A percentile compares a stretch with the other conserved stretches of the same genome.
These are phyloP conservation scores for Ceratonia siliqua DNA, from an alignment of 306 rosid species.

Conservation along the genomic window DNA sequence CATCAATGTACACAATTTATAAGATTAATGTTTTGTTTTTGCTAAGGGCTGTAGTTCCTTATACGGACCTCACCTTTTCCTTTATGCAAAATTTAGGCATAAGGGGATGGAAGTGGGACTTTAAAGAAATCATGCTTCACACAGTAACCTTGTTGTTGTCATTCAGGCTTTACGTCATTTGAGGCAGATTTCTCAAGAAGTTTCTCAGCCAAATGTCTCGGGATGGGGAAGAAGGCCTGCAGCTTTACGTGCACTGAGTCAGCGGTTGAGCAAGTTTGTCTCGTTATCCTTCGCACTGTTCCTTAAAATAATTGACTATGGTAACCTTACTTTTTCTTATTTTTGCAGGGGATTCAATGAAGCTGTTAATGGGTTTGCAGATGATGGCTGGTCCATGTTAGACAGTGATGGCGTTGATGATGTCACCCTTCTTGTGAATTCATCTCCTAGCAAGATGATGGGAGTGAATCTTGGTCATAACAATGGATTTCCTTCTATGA, in stretches of 20 bases:
- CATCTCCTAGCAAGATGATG: conserved; percentile 89
- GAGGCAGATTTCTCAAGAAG: conserved; percentile 96
- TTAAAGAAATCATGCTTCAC: not conserved
- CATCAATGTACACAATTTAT: not conserved
- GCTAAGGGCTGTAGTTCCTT: not conserved
- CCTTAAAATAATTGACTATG: not conserved
- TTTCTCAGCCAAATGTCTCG: conserved; percentile 84
- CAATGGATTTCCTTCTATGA: conserved; percentile 75
- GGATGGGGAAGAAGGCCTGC: conserved; percentile 98
- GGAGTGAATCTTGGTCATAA: conserved; percentile 63
- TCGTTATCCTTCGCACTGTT: conserved; percentile 5
- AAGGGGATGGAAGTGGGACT: not conserved
- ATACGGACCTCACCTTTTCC: not conserved
- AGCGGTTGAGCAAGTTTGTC: conserved; percentile 79
- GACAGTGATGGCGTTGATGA: conserved; percentile 96
- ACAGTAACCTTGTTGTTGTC: conserved; percentile 26
- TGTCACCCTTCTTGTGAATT: conserved; percentile 88
- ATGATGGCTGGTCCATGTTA: conserved; percentile 95
- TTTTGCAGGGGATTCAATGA: conserved; percentile 89
- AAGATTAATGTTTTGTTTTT: not conserved
- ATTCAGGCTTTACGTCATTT: conserved; percentile 82
- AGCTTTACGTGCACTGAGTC: conserved; percentile 86
- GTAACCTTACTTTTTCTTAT: not conserved
- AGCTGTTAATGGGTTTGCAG: conserved; percentile 91
- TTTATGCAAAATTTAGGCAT: not conserved